phyloP scores from a whole-genome alignment of 139 green algal genomes.

The Zygnema cylindricum region DNA sequence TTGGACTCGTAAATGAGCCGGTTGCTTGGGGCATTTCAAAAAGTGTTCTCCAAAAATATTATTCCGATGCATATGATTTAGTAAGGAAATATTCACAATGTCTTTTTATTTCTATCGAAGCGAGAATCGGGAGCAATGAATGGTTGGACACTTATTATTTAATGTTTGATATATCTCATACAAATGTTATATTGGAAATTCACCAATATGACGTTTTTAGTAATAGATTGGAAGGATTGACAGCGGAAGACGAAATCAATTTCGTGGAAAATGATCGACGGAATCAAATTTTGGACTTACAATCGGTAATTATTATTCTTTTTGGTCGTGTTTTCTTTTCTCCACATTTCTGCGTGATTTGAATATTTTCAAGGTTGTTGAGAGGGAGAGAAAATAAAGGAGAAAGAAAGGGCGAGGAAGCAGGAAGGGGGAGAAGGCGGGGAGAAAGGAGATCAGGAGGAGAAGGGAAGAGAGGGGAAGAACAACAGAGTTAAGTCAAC shows the following conservation, averaged over 20 bases:
- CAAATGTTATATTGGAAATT: constrained; percentile 19
- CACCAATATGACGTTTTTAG: constrained; percentile 33
- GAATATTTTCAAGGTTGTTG: no score
- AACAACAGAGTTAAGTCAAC: no score
- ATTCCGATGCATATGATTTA: constrained; percentile 9
- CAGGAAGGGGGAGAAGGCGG: no score
- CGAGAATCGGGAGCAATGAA: constrained; percentile 22
- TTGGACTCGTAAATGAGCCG: constrained; percentile 40
- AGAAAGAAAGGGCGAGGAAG: no score
- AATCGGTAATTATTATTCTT: background rate
- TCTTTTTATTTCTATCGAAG: constrained; percentile 33
- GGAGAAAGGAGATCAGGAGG: no score
- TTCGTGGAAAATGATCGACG: background rate
- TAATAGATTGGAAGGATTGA: background rate
- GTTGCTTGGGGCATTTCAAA: background rate
- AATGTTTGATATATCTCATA: constrained; percentile 27
- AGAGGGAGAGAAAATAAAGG: no score
- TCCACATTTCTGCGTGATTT: background rate
- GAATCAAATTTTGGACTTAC: background rate
- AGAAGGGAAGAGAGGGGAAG: no score
- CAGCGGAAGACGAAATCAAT: background rate
- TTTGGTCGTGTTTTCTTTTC: background rate
- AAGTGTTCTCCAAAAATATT: constrained; percentile 17
- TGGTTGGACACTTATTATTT: constrained; percentile 3
- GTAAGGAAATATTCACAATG: constrained; percentile 15